Percentiles rank a stretch among this genome's conserved stretches.
phyloP scores from a whole-genome alignment of 1,284 basidiomycete genomes.

The Ganoderma boninense region DNA sequence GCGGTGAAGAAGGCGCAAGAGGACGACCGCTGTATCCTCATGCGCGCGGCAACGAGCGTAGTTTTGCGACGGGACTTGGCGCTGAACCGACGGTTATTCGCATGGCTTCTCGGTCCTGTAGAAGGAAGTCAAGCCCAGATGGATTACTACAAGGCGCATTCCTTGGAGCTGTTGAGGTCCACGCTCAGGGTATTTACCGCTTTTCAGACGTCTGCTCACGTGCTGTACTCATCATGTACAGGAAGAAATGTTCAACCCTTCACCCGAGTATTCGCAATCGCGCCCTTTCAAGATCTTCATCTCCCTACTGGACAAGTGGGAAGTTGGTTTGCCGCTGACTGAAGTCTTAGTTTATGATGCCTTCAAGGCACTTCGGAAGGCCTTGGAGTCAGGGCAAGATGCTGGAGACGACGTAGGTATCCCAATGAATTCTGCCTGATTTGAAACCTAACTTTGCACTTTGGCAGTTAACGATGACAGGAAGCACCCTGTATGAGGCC shows the following conservation, averaged over 20 bases:
- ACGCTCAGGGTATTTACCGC: constrained; percentile 66
- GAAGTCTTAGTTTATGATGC: constrained; percentile 83
- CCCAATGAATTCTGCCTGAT: constrained; percentile 6
- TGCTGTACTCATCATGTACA: constrained; percentile 36
- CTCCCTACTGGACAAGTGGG: constrained; percentile 96
- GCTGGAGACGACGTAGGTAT: constrained; percentile 68
- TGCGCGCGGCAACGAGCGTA: constrained; percentile 82
- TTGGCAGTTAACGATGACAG: constrained; percentile 80
- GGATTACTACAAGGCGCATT: constrained; percentile 73
- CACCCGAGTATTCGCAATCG: constrained; percentile 76
- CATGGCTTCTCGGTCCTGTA: constrained; percentile 89
- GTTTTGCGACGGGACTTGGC: constrained; percentile 94
- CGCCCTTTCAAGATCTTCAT: constrained; percentile 96
- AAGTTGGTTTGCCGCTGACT: constrained; percentile 88
- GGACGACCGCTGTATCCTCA: constrained; percentile 78
- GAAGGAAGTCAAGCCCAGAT: constrained; percentile 81
- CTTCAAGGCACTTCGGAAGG: constrained; percentile 74
- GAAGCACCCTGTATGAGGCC: constrained; percentile 91
- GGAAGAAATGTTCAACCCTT: constrained; percentile 79
- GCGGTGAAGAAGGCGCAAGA: constrained; percentile 71
- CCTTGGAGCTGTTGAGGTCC: constrained; percentile 70
- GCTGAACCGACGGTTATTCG: constrained; percentile 91
- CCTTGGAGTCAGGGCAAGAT: constrained; percentile 58
- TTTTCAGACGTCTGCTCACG: background rate
- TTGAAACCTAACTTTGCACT: background rate